Conservation (phyloP, 1,139 yeast genomes). For the Pichia sp. region DNA sequence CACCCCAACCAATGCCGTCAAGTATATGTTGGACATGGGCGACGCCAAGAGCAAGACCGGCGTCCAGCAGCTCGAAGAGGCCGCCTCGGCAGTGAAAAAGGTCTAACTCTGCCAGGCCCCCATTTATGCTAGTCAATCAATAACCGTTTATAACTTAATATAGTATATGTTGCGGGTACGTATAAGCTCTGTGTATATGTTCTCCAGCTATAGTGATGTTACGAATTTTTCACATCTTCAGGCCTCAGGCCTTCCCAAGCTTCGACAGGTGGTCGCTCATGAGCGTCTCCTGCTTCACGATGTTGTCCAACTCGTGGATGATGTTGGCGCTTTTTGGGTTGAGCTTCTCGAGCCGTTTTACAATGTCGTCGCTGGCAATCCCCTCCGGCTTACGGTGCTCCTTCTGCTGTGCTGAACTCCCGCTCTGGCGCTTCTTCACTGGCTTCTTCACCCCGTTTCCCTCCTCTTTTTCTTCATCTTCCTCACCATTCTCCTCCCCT, state of each 20-base stretch:
- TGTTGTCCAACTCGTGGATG: constrained; percentile 43
- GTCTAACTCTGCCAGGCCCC: not conserved
- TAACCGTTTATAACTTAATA: not conserved
- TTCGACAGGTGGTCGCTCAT: constrained; percentile 15
- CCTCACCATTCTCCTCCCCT: constrained; percentile 27
- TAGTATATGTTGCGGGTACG: not conserved
- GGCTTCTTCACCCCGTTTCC: constrained; percentile 25
- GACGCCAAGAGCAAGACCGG: constrained; percentile 18
- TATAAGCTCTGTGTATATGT: not conserved
- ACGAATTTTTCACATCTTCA: not conserved
- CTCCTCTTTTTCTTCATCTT: constrained; percentile 22
- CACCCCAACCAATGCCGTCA: constrained; percentile 47
- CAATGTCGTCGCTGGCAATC: constrained; percentile 32
- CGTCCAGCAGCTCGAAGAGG: not conserved
- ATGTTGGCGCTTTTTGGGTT: constrained; percentile 29
- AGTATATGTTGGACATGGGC: constrained; percentile 51
- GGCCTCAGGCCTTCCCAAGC: not conserved
- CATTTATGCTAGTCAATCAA: not conserved
- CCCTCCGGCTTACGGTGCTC: constrained; percentile 22
- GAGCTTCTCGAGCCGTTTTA: constrained; percentile 25
- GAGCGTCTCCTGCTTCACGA: constrained; percentile 43
- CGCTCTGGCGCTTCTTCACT: too few relatives aligned
- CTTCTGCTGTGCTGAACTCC: constrained; percentile 25
- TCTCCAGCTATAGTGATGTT: not conserved
- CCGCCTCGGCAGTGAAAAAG: not conserved